phyloP scores from a whole-genome alignment of 2,329 filamentous ascomycete genomes.

The Plectosphaerella plurivora region DNA sequence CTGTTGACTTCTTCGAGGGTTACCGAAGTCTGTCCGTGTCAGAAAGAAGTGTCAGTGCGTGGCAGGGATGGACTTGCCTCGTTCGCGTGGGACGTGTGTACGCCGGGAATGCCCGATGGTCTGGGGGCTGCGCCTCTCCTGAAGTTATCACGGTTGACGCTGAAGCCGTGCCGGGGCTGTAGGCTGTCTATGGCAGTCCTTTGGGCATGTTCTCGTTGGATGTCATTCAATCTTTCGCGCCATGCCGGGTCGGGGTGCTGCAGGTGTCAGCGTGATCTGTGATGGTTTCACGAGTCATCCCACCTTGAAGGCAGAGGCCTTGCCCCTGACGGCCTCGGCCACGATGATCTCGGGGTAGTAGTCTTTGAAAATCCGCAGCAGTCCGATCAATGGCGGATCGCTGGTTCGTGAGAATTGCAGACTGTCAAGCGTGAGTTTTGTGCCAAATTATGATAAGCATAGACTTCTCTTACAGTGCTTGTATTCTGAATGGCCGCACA shows the following conservation, averaged over 20 bases:
- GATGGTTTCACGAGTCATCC: background rate
- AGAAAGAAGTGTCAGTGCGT: constrained; percentile 3
- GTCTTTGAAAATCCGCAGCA: constrained; percentile 81
- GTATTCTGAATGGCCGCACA: constrained; percentile 79
- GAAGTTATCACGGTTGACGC: constrained; percentile 50
- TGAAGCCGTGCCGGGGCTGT: constrained; percentile 51
- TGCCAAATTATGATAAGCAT: background rate
- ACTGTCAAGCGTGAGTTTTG: constrained; percentile 25
- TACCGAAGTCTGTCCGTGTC: constrained; percentile 44
- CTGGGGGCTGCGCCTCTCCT: constrained; percentile 31
- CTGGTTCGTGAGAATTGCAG: constrained; percentile 59
- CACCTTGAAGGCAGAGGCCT: constrained; percentile 59
- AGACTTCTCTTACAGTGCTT: constrained; percentile 54
- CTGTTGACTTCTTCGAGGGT: constrained; percentile 76
- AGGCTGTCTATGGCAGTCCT: constrained; percentile 31
- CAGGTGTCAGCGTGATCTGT: constrained; percentile 22
- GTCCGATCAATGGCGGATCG: constrained; percentile 68
- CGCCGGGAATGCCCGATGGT: constrained; percentile 54
- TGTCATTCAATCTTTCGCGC: constrained; percentile 61
- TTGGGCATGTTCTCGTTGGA: constrained; percentile 56
- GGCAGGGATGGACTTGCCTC: constrained; percentile 42
- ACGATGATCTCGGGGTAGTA: constrained; percentile 88
- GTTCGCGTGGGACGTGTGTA: constrained; percentile 70
- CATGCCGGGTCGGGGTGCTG: constrained; percentile 74
- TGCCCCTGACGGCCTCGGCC: constrained; percentile 58